Percentiles rank a stretch among this genome's conserved stretches.
These are phyloP conservation scores for Ophiostoma quercus DNA, from an alignment of 2,329 filamentous ascomycete species.

Conservation along the genomic window DNA sequence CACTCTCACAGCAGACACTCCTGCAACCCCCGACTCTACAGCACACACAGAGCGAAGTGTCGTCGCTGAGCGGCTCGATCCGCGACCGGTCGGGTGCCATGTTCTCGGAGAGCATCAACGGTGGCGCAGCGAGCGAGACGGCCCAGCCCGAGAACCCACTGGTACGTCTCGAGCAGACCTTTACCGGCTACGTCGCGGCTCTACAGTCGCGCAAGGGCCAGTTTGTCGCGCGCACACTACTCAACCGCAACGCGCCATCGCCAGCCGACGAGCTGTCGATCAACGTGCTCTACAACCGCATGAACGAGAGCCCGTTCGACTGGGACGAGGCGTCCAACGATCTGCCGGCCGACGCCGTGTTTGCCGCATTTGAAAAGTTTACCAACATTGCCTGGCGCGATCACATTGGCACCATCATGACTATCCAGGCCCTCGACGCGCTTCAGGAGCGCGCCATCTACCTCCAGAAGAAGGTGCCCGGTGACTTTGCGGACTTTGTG, in stretches of 20 bases:
- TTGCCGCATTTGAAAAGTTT: constrained; percentile 92
- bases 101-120: constrained; percentile 36
- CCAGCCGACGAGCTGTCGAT: constrained; percentile 71
- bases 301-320: constrained; percentile 78
- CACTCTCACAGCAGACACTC: constrained; percentile 15
- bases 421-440: constrained; percentile 62
- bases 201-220: constrained; percentile 82
- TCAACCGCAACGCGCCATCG: constrained; percentile 51
- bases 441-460: constrained; percentile 60
- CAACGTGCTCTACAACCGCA: constrained; percentile 83
- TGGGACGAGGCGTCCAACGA: constrained; percentile 68
- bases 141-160: constrained; percentile 58
- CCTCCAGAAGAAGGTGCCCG: constrained; percentile 54
- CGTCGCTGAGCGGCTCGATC: constrained; percentile 51
- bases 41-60: constrained; percentile 31
- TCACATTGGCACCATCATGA: constrained; percentile 79
- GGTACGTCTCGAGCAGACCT: constrained; percentile 73
- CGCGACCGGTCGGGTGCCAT: constrained; percentile 43
- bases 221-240: constrained; percentile 70
- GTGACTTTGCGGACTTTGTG: constrained; percentile 68
- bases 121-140: constrained; percentile 45
- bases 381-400: constrained; percentile 81
- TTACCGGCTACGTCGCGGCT: constrained; percentile 75
- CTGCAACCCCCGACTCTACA: not conserved
- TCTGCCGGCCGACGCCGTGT: constrained; percentile 74